A percentile compares a stretch with the other conserved stretches of the same genome.
Conservation (phyloP, 202 grass and related monocot species). For the Carex sylvatica region DNA sequence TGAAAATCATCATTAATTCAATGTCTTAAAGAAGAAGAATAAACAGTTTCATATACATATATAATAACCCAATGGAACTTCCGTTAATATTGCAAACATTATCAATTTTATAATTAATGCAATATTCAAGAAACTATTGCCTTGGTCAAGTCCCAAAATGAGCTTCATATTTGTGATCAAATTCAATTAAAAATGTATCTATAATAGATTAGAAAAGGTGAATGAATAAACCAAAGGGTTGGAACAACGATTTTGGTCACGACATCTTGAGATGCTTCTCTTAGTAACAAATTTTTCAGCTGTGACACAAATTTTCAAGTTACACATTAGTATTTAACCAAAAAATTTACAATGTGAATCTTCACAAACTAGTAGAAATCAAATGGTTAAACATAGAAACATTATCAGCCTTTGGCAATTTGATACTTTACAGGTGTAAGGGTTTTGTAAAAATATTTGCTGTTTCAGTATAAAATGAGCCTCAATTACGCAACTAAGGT, state of each 20-base stretch:
- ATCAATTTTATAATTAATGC: no score
- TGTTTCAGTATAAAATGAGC: background rate
- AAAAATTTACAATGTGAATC: background rate
- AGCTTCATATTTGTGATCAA: background rate
- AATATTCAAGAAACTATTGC: background rate
- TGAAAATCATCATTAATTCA: conserved; percentile 36
- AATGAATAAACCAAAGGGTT: background rate
- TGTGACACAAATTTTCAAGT: background rate
- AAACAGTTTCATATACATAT: background rate
- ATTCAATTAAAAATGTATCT: background rate
- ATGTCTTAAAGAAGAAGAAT: background rate
- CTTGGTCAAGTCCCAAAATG: background rate
- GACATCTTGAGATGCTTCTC: background rate
- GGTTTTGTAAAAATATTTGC: background rate
- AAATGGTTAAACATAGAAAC: background rate
- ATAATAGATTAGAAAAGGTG: background rate
- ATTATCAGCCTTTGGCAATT: background rate
- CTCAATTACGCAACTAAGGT: background rate
- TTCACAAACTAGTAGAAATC: background rate
- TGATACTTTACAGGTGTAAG: background rate
- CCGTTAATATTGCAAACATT: no score
- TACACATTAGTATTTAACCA: background rate
- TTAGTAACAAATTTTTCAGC: background rate
- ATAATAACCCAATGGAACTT: background rate
- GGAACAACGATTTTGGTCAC: background rate